Base-by-base conservation (phyloP, 2,329 filamentous ascomycete genomes). In the Parafenestella ontariensis region DNA sequence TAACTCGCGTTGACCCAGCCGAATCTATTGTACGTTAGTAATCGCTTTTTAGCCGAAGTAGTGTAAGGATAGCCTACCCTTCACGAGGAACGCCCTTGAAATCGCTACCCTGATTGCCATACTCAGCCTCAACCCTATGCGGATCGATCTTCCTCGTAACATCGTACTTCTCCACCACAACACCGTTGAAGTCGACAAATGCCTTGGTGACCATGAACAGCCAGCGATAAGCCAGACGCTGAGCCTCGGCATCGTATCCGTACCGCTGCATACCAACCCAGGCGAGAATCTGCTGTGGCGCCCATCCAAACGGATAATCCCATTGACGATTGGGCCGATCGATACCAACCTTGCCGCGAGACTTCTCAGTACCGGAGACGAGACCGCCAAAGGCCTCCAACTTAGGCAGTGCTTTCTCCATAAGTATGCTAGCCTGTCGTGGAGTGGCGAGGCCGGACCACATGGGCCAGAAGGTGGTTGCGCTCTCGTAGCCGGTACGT, bases 1-100 rank as follows among this genome's bases (percentile, higher is more conserved):
- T 96, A 99, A 74, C 93, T 97, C 69, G 95, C 94, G 73, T 99
- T 99, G 70, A 98, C 95, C 95, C 95, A 99, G 47, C 94, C 95
- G 72, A 99, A 99, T 53, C 94, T 96, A 49, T 10, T 17, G 5
- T 3, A 2, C 18, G 50, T 77, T 67, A 77, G 73, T 52, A 55
- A 40, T 29, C 5, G 17, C 46, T 9, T 8, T 8, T 44, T 17
- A 20, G 28, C 17, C 13, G 17, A 34, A 6, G 1, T 9, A 1
- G 21, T 11, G 21, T 10, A 7, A 29, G 11, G 15, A 26, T 17
- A 18, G 87, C 90, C 84, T 81, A 96, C 92, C 94, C 94, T 86
- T 98, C 94, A 66, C 91, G 92, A 49, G 94, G 91, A 65, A 96
- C 93, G 34, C 94, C 94, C 79, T 96, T 96, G 80, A 98, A 97